Percentiles rank a stretch among this genome's conserved stretches.
phyloP scores from a whole-genome alignment of 2,329 filamentous ascomycete species.

The Neopestalotiopsis clavispora region DNA sequence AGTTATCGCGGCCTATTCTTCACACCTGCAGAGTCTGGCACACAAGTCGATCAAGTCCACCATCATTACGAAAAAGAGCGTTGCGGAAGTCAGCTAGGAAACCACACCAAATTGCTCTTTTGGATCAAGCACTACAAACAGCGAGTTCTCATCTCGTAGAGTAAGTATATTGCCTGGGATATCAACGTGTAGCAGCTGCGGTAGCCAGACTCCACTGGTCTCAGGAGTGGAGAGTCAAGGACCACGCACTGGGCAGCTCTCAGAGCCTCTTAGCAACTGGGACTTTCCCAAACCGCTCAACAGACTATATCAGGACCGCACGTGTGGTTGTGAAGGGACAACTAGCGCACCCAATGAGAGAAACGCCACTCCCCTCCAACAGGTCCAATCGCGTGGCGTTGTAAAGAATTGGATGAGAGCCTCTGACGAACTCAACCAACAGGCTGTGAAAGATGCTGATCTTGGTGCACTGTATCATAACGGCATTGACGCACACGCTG shows the following conservation, averaged over 20 bases:
- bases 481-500: slow-evolving; percentile 34
- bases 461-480: slow-evolving; percentile 23
- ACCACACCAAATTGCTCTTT: slow-evolving; percentile 20
- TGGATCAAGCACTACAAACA: not conserved
- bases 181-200: not conserved
- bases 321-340: not conserved
- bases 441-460: not conserved
- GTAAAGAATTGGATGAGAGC: not conserved
- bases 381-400: not conserved
- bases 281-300: not conserved
- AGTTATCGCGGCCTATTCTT: slow-evolving; percentile 20
- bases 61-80: slow-evolving; percentile 36
- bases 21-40: not conserved
- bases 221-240: not conserved
- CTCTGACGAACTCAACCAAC: not conserved
- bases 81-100: slow-evolving; percentile 37
- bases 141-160: not conserved
- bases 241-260: not conserved
- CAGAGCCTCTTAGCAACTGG: not conserved
- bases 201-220: not conserved
- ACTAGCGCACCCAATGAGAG: not conserved
- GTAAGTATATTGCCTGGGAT: not conserved
- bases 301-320: not conserved
- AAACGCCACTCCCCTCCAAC: not conserved
- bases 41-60: slow-evolving; percentile 25